Conservation (phyloP, 495 filamentous ascomycete genomes). For the Parathielavia hyrcaniae region DNA sequence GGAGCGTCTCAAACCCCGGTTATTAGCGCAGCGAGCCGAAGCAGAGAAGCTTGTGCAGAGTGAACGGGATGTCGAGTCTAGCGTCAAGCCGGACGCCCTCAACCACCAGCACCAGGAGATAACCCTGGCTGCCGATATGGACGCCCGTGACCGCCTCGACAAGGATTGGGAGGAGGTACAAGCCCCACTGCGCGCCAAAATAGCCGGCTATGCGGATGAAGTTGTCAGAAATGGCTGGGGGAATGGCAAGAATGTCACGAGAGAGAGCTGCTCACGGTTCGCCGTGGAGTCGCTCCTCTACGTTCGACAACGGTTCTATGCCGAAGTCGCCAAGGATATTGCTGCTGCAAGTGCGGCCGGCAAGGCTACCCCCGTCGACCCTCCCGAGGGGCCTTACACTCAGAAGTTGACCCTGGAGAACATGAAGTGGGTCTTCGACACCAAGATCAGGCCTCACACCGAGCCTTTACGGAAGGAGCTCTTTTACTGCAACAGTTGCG, state of each 20-base stretch:
- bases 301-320: slow-evolving; percentile 57
- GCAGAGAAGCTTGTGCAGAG: slow-evolving; percentile 50
- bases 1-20: slow-evolving; percentile 57
- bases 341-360: slow-evolving; percentile 40
- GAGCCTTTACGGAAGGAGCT: slow-evolving; percentile 58
- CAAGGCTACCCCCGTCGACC: slow-evolving; percentile 36
- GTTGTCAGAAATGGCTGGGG: slow-evolving; percentile 55
- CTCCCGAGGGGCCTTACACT: slow-evolving; percentile 48
- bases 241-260: slow-evolving; percentile 49
- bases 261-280: slow-evolving; percentile 56
- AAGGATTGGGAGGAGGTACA: slow-evolving; percentile 64
- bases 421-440: slow-evolving; percentile 79
- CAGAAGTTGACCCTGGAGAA: slow-evolving; percentile 66
- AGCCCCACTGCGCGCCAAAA: slow-evolving; percentile 51
- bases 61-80: slow-evolving; percentile 37
- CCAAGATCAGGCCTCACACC: slow-evolving; percentile 61
- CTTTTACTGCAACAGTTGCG: slow-evolving; percentile 67
- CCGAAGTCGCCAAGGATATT: slow-evolving; percentile 48
- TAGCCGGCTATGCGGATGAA: slow-evolving; percentile 58
- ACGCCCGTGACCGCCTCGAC: slow-evolving; percentile 55
- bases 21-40: slow-evolving; percentile 55
- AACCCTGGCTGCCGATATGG: slow-evolving; percentile 39
- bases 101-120: slow-evolving; percentile 24
- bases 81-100: slow-evolving; percentile 36
- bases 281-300: slow-evolving; percentile 59